Evolutionary conservation across 2,329 filamentous ascomycete genomes (phyloP).

Genomic region (Diaporthe citri): DNA sequence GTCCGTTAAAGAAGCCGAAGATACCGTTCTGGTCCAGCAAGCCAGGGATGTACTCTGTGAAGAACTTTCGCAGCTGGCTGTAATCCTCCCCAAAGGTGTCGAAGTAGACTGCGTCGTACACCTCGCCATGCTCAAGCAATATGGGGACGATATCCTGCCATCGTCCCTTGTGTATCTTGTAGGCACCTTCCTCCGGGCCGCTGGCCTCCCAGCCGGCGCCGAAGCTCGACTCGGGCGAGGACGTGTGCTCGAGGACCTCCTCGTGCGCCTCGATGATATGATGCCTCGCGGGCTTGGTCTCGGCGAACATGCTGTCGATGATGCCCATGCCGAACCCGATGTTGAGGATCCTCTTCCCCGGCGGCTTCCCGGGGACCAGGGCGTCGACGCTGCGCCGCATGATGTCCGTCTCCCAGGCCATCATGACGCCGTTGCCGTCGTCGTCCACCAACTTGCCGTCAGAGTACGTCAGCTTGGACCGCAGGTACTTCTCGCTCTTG

Average conservation of each 20-base stretch:
- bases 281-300: constrained; percentile 75
- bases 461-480: constrained; percentile 74
- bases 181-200: constrained; percentile 74
- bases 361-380: constrained; percentile 59
- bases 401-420: constrained; percentile 90
- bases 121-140: constrained; percentile 75
- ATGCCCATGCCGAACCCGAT: constrained; percentile 95
- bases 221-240: constrained; percentile 62
- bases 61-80: constrained; percentile 85
- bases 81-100: constrained; percentile 99
- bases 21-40: constrained; percentile 79
- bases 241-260: constrained; percentile 77
- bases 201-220: constrained; percentile 66
- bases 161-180: constrained; percentile 77
- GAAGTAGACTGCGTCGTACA: constrained; percentile 93
- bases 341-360: constrained; percentile 80
- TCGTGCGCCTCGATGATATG: constrained; percentile 92
- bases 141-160: constrained; percentile 86
- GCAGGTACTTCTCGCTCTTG: constrained; percentile 76
- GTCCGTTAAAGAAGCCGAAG: constrained; percentile 91
- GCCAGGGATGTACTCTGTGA: constrained; percentile 86
- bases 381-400: constrained; percentile 83
- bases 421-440: constrained; percentile 89
- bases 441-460: constrained; percentile 78
- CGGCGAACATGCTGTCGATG: constrained; percentile 81